phyloP scores from a whole-genome alignment of 352 stramenopile genomes.

The Globisporangium spinosum region DNA sequence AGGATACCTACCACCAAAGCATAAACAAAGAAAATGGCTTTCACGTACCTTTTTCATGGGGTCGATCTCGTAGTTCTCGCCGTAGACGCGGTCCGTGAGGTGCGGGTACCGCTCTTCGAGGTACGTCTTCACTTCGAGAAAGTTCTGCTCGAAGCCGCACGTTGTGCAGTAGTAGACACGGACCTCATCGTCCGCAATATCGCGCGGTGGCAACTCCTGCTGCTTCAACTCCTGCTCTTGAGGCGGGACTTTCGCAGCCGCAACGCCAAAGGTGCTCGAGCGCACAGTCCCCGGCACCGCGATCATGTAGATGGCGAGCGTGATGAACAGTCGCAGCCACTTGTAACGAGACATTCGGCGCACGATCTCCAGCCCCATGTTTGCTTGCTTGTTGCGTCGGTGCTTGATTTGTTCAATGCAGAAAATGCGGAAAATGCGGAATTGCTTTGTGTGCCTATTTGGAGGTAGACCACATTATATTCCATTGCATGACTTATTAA shows the following conservation, averaged over 20 bases:
- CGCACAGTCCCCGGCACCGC: slow-evolving; percentile 18
- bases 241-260: not conserved
- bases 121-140: slow-evolving; percentile 57
- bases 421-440: not conserved
- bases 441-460: not conserved
- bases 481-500: too few relatives aligned
- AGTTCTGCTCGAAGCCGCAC: slow-evolving; percentile 83
- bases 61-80: slow-evolving; percentile 58
- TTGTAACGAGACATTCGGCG: slow-evolving; percentile 22
- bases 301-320: slow-evolving; percentile 29
- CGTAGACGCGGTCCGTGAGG: slow-evolving; percentile 57
- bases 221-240: slow-evolving; percentile 21
- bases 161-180: slow-evolving; percentile 65
- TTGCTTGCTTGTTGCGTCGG: not conserved
- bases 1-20: not conserved
- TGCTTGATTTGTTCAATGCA: not conserved
- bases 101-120: slow-evolving; percentile 76
- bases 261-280: not conserved
- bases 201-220: slow-evolving; percentile 11
- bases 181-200: slow-evolving; percentile 60
- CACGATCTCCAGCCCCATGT: slow-evolving; percentile 19
- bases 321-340: slow-evolving; percentile 26
- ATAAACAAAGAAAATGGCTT: not conserved
- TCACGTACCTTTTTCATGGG: slow-evolving; percentile 36
- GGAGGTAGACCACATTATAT: not conserved